Percentiles rank a stretch among this genome's conserved stretches.
phyloP scores from a whole-genome alignment of 2,329 filamentous ascomycete genomes.

The Colletotrichum neosansevieriae region DNA sequence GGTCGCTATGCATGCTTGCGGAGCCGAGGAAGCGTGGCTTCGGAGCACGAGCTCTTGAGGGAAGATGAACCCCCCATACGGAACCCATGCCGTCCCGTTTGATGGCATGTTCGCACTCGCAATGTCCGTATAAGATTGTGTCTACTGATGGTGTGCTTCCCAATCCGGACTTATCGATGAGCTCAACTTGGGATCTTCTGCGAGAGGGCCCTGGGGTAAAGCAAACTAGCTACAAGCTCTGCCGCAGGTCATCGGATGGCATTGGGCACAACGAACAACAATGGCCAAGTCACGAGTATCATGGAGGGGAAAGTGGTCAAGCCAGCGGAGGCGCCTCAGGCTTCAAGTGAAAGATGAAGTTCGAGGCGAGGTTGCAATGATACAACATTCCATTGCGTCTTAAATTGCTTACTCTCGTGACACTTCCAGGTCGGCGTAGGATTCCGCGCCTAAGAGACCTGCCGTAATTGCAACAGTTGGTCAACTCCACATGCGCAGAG shows the following conservation, averaged over 20 bases:
- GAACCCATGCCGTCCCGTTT: conserved; percentile 10
- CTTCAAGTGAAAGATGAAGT: neutral
- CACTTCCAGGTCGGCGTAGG: conserved; percentile 27
- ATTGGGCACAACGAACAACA: neutral
- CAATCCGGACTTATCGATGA: conserved; percentile 24
- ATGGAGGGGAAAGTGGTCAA: neutral
- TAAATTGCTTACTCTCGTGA: conserved; percentile 13
- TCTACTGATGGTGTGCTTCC: conserved; percentile 28
- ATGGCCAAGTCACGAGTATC: neutral
- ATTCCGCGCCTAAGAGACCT: conserved; percentile 28
- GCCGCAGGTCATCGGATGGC: neutral
- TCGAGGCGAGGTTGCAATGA: conserved; percentile 6
- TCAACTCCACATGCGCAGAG: conserved; percentile 9
- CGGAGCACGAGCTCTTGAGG: conserved; percentile 35
- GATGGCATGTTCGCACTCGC: conserved; percentile 2
- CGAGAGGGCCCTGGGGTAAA: conserved; percentile 28
- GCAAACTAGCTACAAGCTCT: conserved; percentile 29
- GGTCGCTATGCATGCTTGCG: conserved; percentile 27
- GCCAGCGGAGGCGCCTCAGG: neutral
- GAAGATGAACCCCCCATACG: conserved; percentile 12
- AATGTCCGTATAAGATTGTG: conserved; percentile 28
- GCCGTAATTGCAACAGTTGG: conserved; percentile 10
- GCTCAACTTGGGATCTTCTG: conserved; percentile 19
- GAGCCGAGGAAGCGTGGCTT: conserved; percentile 30
- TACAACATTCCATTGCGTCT: neutral